phyloP scores from a whole-genome alignment of 2,329 filamentous ascomycete species.

The Talaromyces piceae region DNA sequence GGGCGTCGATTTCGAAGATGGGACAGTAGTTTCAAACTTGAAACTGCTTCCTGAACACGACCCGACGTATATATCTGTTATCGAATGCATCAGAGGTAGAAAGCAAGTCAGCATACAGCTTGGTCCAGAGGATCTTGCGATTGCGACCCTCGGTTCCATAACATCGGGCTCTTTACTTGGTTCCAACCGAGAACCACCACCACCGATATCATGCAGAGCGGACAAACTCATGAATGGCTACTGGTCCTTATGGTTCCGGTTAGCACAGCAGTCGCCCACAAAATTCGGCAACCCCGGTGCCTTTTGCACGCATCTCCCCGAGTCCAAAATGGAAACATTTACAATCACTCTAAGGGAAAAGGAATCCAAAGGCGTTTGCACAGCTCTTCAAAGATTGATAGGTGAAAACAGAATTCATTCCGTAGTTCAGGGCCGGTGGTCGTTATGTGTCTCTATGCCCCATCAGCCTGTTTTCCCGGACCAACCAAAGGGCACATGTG shows the following conservation, averaged over 20 bases:
- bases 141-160: background rate
- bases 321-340: conserved; percentile 36
- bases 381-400: background rate
- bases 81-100: background rate
- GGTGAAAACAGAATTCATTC: conserved; percentile 28
- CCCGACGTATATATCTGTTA: conserved; percentile 8
- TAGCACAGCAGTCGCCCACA: conserved; percentile 15
- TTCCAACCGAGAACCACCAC: background rate
- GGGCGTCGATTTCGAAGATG: background rate
- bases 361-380: background rate
- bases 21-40: conserved; percentile 8
- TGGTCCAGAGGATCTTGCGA: background rate
- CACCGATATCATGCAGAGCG: background rate
- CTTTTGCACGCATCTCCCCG: conserved; percentile 30
- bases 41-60: background rate
- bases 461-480: conserved; percentile 36
- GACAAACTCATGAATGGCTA: conserved; percentile 7
- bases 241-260: background rate
- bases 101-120: background rate
- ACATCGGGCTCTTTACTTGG: background rate
- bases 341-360: conserved; percentile 32
- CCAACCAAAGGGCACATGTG: conserved; percentile 18
- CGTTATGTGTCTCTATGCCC: conserved; percentile 35
- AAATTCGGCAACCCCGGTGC: conserved; percentile 35
- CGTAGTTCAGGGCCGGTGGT: conserved; percentile 35